Percentiles rank a stretch among this genome's conserved stretches.
These are phyloP conservation scores for Alternaria ventricosa DNA, from an alignment of 2,329 filamentous ascomycete genomes.

Conservation along the genomic window DNA sequence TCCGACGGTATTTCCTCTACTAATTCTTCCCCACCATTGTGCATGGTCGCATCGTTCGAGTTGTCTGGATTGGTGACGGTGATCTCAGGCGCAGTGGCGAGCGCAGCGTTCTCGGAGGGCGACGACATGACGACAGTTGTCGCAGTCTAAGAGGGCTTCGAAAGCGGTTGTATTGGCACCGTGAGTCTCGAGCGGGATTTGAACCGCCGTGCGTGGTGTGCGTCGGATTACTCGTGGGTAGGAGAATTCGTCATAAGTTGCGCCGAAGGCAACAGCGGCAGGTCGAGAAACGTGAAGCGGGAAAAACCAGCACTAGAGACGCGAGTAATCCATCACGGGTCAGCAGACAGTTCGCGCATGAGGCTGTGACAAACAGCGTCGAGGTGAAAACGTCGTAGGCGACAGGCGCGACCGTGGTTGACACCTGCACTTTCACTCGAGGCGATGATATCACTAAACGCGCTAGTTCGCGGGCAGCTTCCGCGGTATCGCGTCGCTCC, in stretches of 20 bases:
- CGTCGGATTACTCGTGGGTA: not conserved
- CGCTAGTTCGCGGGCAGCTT: slow-evolving; percentile 27
- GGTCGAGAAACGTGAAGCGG: not conserved
- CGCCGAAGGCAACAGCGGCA: slow-evolving; percentile 23
- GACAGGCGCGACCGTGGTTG: not conserved
- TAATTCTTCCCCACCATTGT: slow-evolving; percentile 15
- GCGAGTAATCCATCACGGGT: not conserved
- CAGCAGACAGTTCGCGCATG: not conserved
- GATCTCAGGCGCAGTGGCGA: slow-evolving; percentile 15
- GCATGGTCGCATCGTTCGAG: slow-evolving; percentile 6
- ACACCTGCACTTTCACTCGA: slow-evolving; percentile 1
- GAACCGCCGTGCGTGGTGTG: not conserved
- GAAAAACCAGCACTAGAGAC: not conserved
- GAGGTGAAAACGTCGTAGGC: not conserved
- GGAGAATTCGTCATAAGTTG: slow-evolving; percentile 1
- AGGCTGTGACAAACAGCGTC: not conserved
- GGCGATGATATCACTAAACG: slow-evolving; percentile 31
- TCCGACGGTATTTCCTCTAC: slow-evolving; percentile 36
- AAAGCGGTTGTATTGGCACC: not conserved
- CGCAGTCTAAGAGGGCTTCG: not conserved
- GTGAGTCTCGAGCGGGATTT: not conserved
- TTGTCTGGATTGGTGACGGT: slow-evolving; percentile 12
- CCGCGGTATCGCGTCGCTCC: slow-evolving; percentile 5
- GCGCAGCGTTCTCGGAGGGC: slow-evolving; percentile 12
- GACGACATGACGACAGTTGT: slow-evolving; percentile 15